Conservation (phyloP, 176 grass and related monocot genomes). For the Oryza punctata region DNA sequence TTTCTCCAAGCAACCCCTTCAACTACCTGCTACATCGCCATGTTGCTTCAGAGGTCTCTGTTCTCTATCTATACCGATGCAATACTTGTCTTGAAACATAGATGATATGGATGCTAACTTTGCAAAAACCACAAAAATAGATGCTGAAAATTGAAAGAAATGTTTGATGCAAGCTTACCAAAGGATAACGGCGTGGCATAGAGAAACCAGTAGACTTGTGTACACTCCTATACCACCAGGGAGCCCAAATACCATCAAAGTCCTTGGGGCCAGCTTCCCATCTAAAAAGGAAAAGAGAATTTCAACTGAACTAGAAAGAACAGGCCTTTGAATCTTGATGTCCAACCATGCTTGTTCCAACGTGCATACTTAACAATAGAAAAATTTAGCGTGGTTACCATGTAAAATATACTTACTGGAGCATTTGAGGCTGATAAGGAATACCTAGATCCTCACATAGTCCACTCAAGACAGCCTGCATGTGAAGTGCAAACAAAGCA, state of each 20-base stretch:
- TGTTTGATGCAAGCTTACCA: slow-evolving; percentile 50
- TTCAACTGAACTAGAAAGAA: slow-evolving; percentile 12
- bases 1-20: background rate
- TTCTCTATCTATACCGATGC: background rate
- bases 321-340: background rate
- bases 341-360: background rate
- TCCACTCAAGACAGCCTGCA: slow-evolving; percentile 74
- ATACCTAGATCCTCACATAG: slow-evolving; percentile 87
- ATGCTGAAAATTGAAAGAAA: slow-evolving; percentile 9
- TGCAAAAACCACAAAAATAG: slow-evolving; percentile 8
- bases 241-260: slow-evolving; percentile 93
- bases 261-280: slow-evolving; percentile 91
- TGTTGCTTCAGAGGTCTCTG: background rate
- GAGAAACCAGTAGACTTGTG: slow-evolving; percentile 87
- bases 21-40: slow-evolving; percentile 6
- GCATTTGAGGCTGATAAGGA: slow-evolving; percentile 88
- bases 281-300: slow-evolving; percentile 45
- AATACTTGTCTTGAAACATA: background rate
- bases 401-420: slow-evolving; percentile 53
- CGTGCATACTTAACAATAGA: background rate
- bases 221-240: slow-evolving; percentile 92
- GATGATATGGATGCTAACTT: background rate
- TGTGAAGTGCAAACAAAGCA: slow-evolving; percentile 5
- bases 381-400: slow-evolving; percentile 5
- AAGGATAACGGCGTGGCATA: slow-evolving; percentile 46